Base-by-base conservation (phyloP, 2,329 filamentous ascomycete genomes). In the Trichocomaceae sp. region DNA sequence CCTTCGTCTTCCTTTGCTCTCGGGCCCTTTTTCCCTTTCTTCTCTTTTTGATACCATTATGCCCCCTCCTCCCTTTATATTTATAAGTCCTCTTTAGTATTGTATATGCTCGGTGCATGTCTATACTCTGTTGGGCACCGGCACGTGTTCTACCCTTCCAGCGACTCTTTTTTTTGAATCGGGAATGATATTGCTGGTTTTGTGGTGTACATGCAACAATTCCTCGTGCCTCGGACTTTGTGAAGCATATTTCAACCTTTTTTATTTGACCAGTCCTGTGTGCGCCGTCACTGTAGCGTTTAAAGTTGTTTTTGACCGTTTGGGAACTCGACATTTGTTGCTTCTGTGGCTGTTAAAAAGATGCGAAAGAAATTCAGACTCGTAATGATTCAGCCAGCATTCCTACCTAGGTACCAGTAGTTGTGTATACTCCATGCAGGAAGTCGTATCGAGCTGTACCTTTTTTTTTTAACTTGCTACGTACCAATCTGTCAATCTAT, bases 41-140 rank as follows among this genome's bases (percentile, higher is more conserved):
- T 33, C 31, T 31, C 37, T 42, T 44, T 50, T 56, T 52, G 54
- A 52, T 56, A 52, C 54, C 54, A 52, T 56, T 39, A 48, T 52
- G 44, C 47, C 41, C 33, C 42, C 42, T 26, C 22, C 35, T 26
- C 22, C 35, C 20, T 50, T 33, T 42, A 52, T 26, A 26, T 31
- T 26, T 10, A 20, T 39, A n/a, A 22, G 19, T 53, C n/a, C n/a
- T 53, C 5, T 51, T 52, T 26, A 44, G 54, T 39, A 46, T 45
- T 44, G 37, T 37, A 44, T 51, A 19, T 56, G 49, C 49, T 52
- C 35, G 45, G 48, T 19, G 49, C 54, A 42, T 31, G 31, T 37
- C 17, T 47, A 47, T 39, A 39, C 20, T 52, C 37, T 56, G 48
- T 46, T 47, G 45, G 17, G 33, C 20, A 41, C 17, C 31, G 12